Base-by-base conservation (phyloP, 2,329 filamentous ascomycete species). In the Aspergillus luchuensis region DNA sequence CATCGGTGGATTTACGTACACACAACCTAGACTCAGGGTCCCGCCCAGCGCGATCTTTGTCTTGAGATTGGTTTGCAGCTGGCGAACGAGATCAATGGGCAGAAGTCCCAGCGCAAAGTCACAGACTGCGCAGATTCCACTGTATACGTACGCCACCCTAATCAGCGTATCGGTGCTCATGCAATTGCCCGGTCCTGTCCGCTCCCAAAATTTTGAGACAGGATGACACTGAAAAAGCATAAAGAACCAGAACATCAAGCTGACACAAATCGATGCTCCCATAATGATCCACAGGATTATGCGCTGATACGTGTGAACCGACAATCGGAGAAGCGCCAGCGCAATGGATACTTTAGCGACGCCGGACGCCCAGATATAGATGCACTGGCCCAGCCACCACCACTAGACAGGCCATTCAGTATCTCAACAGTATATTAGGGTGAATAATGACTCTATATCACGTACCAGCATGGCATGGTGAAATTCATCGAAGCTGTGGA, bases 1-100 rank as follows among this genome's bases (percentile, higher is more conserved):
- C n/a, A n/a, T 2, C 19, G 13, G 13, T 1, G 10, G 28, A 2
- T 17, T n/a, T 7, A 66, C 67, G 3, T 59, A 70, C 68, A 79
- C 75, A 56, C 83, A 83, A 17, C 82, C 86, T 69, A 87, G 78
- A 2, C 77, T 77, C 28, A 87, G 74, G 21, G 87, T 76, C 2
- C 77, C 75, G 11, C 78, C 78, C 8, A 86, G 74, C 2, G 82
- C 76, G 4, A 82, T 19, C 66, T 85, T 87, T 3, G 79, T 81
- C 56, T 74, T 78, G 8, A 60, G 67, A 55, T 80, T 79, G 78
- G 87, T 84, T 54, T 84, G 79, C 15, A 87, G 69, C 28, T 79
- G 76, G 72, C 78, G 82, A 2, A 87, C 74, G 5, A 87, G 73
- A 60, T 81, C 80, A 8, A 81, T 78, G 0, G 82, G 82, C 1